These are phyloP conservation scores for Platanthera zijinensis DNA, from an alignment of 106 monocot species.

Conservation along the genomic window DNA sequence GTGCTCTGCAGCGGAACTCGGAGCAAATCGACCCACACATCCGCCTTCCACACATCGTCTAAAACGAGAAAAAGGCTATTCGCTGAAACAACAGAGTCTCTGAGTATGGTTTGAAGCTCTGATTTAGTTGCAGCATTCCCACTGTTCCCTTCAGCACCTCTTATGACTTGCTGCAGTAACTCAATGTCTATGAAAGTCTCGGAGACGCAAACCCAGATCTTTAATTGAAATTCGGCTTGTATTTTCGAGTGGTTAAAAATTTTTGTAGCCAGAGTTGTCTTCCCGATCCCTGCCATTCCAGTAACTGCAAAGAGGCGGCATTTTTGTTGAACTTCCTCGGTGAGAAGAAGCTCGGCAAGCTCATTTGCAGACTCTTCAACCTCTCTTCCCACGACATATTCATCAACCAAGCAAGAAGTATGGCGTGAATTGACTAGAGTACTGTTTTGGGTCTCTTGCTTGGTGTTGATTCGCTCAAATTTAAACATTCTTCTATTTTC, in stretches of 20 bases:
- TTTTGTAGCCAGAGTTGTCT: conserved; percentile 29
- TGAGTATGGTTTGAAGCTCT: conserved; percentile 12
- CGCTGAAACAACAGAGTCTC: neutral
- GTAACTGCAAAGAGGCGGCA: neutral
- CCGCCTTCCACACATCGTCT: conserved; percentile 34
- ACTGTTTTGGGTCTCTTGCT: too few relatives aligned
- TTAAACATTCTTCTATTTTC: too few relatives aligned
- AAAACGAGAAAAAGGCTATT: conserved; percentile 36
- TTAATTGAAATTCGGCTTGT: conserved; percentile 11
- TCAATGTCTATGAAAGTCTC: conserved; percentile 10
- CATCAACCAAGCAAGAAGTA: too few relatives aligned
- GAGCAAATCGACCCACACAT: conserved; percentile 34
- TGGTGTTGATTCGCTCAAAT: too few relatives aligned
- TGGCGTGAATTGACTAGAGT: too few relatives aligned
- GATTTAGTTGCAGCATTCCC: neutral
- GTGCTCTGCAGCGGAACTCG: conserved; percentile 11
- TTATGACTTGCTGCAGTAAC: conserved; percentile 17
- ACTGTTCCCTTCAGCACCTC: conserved; percentile 3
- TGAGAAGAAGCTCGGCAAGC: neutral
- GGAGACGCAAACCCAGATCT: conserved; percentile 32
- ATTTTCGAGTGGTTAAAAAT: conserved; percentile 18
- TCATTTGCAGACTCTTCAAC: neutral
- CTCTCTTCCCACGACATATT: neutral
- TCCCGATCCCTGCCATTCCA: too few relatives aligned
- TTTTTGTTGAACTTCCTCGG: neutral